phyloP scores from a whole-genome alignment of 2,329 filamentous ascomycete species.

The Clonostachys solani region DNA sequence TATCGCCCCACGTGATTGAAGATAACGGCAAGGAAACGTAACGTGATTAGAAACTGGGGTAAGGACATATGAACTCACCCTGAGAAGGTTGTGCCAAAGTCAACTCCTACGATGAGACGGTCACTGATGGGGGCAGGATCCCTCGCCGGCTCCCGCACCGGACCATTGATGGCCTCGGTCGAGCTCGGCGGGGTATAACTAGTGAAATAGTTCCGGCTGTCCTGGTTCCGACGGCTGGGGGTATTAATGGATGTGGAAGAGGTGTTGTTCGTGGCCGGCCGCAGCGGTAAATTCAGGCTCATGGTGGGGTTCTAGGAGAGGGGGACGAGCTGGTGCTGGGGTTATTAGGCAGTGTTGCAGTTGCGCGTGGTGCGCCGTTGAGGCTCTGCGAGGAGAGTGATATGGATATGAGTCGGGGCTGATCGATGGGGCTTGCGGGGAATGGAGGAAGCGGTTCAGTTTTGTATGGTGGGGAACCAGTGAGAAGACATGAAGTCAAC shows the following conservation, averaged over 20 bases:
- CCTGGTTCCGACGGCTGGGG: conserved; percentile 45
- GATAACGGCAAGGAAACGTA: not conserved
- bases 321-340: no score
- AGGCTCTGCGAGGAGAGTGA: no score
- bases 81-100: conserved; percentile 83
- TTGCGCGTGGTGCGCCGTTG: no score
- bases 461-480: no score
- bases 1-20: not conserved
- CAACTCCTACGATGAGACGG: conserved; percentile 71
- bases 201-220: conserved; percentile 53
- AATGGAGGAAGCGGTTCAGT: no score
- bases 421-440: no score
- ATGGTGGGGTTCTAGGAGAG: conserved; percentile 20
- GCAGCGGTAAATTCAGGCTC: conserved; percentile 48
- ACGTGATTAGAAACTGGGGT: not conserved
- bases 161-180: conserved; percentile 59
- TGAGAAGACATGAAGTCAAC: no score
- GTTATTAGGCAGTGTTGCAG: no score
- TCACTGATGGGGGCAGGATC: conserved; percentile 52
- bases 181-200: conserved; percentile 50
- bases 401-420: no score
- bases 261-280: conserved; percentile 24
- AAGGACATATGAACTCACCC: conserved; percentile 45
- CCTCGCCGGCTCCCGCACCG: conserved; percentile 49
- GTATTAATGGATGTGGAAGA: not conserved